Evolutionary conservation across 2,329 filamentous ascomycete genomes (phyloP).

Genomic region (Aspergillus quadricinctus): DNA sequence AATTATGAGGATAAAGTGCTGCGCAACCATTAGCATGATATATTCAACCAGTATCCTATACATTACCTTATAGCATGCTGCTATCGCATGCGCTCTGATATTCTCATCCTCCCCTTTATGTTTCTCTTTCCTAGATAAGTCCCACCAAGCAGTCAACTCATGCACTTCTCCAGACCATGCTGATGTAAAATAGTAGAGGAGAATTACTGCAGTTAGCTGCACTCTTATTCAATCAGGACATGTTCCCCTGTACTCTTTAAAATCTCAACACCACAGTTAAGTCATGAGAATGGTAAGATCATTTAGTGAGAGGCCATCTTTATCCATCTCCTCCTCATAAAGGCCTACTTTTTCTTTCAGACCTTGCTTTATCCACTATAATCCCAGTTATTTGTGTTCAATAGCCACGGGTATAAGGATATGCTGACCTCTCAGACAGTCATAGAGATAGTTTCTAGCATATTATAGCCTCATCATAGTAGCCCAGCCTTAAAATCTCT

Average conservation of each 20-base stretch:
- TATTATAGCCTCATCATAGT: neutral
- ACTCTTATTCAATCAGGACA: conserved; percentile 10
- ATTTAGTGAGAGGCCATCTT: conserved; percentile 13
- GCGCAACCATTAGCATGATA: conserved; percentile 1
- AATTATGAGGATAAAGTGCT: conserved; percentile 19
- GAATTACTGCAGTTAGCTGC: conserved; percentile 9
- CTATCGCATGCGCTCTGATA: conserved; percentile 7
- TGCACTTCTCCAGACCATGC: conserved; percentile 12
- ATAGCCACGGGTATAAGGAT: neutral
- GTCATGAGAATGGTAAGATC: conserved; percentile 15
- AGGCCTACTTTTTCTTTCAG: conserved; percentile 3
- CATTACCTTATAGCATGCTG: conserved; percentile 15
- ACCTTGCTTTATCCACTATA: neutral
- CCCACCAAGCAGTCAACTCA: conserved; percentile 8
- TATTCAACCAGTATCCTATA: neutral
- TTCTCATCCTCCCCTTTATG: conserved; percentile 1
- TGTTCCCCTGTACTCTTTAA: conserved; percentile 10
- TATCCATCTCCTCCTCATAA: conserved; percentile 10
- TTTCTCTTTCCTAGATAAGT: neutral
- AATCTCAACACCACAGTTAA: conserved; percentile 15
- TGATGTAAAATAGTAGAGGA: conserved; percentile 18
- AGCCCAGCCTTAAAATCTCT: conserved; percentile 2
- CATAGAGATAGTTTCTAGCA: conserved; percentile 1
- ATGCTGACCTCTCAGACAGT: neutral
- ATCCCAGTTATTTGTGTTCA: neutral